phyloP scores from a whole-genome alignment of 2,329 filamentous ascomycete species.

The Colletotrichum acutatum region DNA sequence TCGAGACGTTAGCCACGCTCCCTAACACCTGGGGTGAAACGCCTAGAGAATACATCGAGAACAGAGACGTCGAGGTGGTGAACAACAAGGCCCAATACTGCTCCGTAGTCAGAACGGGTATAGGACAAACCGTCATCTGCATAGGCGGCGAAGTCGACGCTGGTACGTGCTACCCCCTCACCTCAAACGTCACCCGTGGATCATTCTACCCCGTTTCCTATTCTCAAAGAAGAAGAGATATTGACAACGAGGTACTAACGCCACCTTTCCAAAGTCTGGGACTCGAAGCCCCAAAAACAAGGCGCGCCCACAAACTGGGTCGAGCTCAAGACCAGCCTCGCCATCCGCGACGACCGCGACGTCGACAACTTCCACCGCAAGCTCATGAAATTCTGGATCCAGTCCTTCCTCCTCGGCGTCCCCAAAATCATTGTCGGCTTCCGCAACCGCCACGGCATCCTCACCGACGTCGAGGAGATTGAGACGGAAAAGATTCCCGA shows the following conservation, averaged over 20 bases:
- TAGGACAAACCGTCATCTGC: constrained; percentile 79
- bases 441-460: constrained; percentile 76
- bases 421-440: constrained; percentile 94
- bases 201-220: not conserved
- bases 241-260: not conserved
- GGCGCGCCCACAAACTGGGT: constrained; percentile 87
- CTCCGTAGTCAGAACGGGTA: constrained; percentile 88
- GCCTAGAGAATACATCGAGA: constrained; percentile 81
- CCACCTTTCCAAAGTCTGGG: constrained; percentile 70
- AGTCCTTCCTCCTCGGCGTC: constrained; percentile 93
- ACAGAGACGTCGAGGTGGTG: constrained; percentile 75
- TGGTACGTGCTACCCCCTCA: constrained; percentile 61
- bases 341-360: constrained; percentile 75
- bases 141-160: constrained; percentile 95
- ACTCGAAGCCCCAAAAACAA: constrained; percentile 75
- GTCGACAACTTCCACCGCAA: constrained; percentile 86
- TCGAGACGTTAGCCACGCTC: constrained; percentile 86
- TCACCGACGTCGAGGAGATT: constrained; percentile 80
- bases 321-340: constrained; percentile 90
- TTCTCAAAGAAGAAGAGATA: not conserved
- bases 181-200: not conserved
- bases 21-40: constrained; percentile 79
- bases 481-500: constrained; percentile 83
- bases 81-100: constrained; percentile 96
- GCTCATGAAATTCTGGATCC: constrained; percentile 95